Conservation (phyloP, 441 rosid species). For the Croton setiger region DNA sequence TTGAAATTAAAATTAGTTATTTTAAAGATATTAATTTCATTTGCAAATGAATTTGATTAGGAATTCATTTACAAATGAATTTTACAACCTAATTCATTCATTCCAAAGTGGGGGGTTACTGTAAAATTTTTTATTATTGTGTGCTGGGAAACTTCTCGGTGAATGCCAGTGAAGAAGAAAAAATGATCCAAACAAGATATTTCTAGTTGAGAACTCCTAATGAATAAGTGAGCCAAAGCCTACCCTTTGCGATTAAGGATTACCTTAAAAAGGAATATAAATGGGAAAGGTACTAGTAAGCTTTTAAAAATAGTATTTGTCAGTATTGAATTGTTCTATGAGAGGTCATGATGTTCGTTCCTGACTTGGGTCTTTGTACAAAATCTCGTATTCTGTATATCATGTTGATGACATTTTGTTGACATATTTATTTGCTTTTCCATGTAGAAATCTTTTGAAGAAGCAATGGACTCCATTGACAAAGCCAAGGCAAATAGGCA, state of each 20-base stretch:
- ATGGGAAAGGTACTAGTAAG: neutral
- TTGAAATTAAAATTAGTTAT: no score
- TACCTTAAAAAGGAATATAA: neutral
- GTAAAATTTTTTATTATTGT: no score
- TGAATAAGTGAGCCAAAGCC: neutral
- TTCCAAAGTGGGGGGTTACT: no score
- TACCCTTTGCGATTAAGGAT: neutral
- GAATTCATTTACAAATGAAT: no score
- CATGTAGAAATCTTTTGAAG: slow-evolving; percentile 82
- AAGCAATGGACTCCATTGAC: slow-evolving; percentile 67
- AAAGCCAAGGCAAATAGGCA: slow-evolving; percentile 52
- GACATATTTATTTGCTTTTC: slow-evolving; percentile 12
- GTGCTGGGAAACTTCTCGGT: neutral
- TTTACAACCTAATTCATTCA: no score
- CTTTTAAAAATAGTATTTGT: neutral
- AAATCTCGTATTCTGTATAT: neutral
- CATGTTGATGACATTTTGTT: neutral
- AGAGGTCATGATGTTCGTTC: neutral
- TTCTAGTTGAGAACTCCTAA: neutral
- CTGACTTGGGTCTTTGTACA: neutral
- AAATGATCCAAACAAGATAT: neutral
- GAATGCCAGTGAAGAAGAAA: neutral
- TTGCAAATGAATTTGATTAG: no score
- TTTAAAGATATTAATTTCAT: no score
- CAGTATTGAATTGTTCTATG: neutral